Base-by-base conservation (phyloP, 805 yeast species). In the Ogataea paraovalis region DNA sequence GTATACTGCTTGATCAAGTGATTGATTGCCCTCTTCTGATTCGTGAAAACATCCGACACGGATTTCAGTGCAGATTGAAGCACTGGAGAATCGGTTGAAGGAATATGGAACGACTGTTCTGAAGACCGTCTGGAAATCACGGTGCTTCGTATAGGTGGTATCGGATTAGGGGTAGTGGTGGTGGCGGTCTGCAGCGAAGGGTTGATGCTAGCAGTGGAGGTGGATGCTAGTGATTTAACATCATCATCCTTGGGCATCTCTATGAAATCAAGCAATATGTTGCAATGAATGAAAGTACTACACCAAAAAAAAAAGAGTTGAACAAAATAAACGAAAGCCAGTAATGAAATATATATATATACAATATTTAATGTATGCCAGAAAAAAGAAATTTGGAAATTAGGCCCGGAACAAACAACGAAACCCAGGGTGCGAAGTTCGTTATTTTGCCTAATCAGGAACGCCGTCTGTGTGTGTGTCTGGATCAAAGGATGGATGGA, bases 21-120 rank as follows among this genome's bases (percentile, higher is more conserved):
- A 7, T 57, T 56, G 12, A 79, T 65, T 3, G 86, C 81, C 39
- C 70, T 72, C 4, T 72, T 67, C 56, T 82, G 84, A 46, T 61
- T 62, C 4, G 64, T 56, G 21, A 82, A 60, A 0, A 82, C 73
- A 33, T 68, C 57, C 16, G 66, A 51, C 64, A 78, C 64, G 14
- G 72, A 54, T 22, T 45, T 47, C 22, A 65, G 38, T 9, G 68
- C 67, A 10, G 45, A 52, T 14, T 56, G 58, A 10, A 65, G 48
- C 4, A 54, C 37, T 7, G 62, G 62, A 2, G 65, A 60, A 12
- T 55, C 28, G 3, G 55, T 58, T 21, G 56, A 47, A 7, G 53
- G 45, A 7, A 60, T 56, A 25, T 62, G 59, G 25, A 60, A 48
- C 2, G 66, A 63, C 19, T 52, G 50, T 23, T 54, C 57, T 1